phyloP scores from a whole-genome alignment of 345 rosid genomes.

The Hibiscus mutabilis region DNA sequence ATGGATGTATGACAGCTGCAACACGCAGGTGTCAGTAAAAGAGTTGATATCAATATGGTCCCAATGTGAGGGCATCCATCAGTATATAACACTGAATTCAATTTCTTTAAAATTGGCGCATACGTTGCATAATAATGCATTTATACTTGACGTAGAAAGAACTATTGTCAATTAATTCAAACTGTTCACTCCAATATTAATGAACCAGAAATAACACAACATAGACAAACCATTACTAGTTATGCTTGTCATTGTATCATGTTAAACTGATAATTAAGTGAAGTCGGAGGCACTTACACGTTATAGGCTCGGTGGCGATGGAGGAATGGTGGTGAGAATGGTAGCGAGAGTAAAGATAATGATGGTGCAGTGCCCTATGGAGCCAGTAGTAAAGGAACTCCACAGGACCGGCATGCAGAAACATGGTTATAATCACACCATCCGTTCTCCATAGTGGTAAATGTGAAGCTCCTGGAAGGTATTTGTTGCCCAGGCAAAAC shows the following conservation, averaged over 20 bases:
- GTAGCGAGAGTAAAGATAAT: conserved; percentile 73
- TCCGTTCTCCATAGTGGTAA: conserved; percentile 58
- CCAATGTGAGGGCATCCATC: too few relatives aligned
- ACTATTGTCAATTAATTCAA: too few relatives aligned
- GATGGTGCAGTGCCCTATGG: conserved; percentile 73
- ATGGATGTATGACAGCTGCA: conserved; percentile 39
- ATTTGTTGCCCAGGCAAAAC: conserved; percentile 17
- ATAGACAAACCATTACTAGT: too few relatives aligned
- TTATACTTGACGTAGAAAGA: too few relatives aligned
- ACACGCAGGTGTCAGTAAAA: background rate
- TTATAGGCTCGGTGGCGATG: conserved; percentile 78
- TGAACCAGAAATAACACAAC: too few relatives aligned
- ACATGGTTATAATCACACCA: conserved; percentile 33
- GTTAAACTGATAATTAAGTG: background rate
- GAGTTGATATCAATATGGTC: too few relatives aligned
- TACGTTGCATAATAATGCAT: too few relatives aligned
- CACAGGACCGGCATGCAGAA: conserved; percentile 67
- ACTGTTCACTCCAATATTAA: too few relatives aligned
- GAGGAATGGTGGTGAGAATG: conserved; percentile 93
- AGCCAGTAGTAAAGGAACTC: conserved; percentile 85
- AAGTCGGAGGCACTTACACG: conserved; percentile 31
- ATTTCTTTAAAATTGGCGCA: too few relatives aligned
- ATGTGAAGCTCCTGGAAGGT: conserved; percentile 20
- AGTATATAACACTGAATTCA: too few relatives aligned
- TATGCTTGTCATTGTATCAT: background rate